These are phyloP conservation scores for Cyclostephanos tholiformis DNA, from an alignment of 108 stramenopile species.

Conservation along the genomic window DNA sequence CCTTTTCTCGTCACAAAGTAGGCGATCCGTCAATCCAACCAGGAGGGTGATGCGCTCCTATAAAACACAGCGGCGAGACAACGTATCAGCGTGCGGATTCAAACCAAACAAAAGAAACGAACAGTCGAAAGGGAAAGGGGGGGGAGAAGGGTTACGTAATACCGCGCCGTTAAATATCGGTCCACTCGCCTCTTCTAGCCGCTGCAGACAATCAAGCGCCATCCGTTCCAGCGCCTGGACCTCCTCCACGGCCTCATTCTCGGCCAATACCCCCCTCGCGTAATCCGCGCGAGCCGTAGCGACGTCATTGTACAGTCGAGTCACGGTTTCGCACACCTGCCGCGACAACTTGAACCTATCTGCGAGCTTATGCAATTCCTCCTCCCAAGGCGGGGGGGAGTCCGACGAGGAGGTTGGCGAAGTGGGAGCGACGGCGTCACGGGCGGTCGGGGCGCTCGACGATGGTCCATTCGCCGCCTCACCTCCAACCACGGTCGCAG, in stretches of 20 bases:
- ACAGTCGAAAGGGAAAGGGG: neutral
- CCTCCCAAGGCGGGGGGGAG: conserved; percentile 21
- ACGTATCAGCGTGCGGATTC: neutral
- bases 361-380: conserved; percentile 30
- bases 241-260: conserved; percentile 52
- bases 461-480: too few species aligned
- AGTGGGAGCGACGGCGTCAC: neutral
- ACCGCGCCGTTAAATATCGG: neutral
- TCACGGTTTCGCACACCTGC: conserved; percentile 28
- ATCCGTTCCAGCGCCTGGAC: conserved; percentile 53
- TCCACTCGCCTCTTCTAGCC: conserved; percentile 44
- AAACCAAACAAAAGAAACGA: neutral
- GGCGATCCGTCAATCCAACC: conserved; percentile 40
- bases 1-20: conserved; percentile 33
- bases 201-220: conserved; percentile 60
- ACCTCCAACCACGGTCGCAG: too few species aligned
- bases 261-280: conserved; percentile 39
- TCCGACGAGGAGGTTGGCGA: neutral
- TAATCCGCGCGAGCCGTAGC: conserved; percentile 46
- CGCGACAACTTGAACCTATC: conserved; percentile 18
- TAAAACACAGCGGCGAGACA: neutral
- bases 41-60: conserved; percentile 54
- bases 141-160: too few species aligned
- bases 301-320: conserved; percentile 39
- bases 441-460: too few species aligned